Base-by-base conservation (phyloP, 2,329 filamentous ascomycete species). In the Lachnellula suecica region DNA sequence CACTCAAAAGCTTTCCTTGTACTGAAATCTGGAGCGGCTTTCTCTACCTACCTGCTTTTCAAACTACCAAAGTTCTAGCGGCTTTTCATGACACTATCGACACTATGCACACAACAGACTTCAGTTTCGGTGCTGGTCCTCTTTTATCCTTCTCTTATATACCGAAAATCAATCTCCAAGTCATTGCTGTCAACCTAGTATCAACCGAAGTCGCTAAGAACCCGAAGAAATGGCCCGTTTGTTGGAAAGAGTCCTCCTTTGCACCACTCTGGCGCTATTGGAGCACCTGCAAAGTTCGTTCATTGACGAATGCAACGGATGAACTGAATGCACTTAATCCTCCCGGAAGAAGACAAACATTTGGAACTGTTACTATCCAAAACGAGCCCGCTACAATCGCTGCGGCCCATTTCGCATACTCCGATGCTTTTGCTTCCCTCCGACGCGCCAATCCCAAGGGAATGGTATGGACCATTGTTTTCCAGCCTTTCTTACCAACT, bases 1-100 rank as follows among this genome's bases (percentile, higher is more conserved):
- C 27, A 19, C 37, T 25, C n/a, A 47, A 34, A 4, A 50, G 29
- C 20, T 54, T 57, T n/a, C 46, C 49, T n/a, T 41, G 27, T 10
- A 24, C 4, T 3, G 44, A 52, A n/a, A 43, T 61, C 44, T 73
- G 71, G 71, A 68, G 69, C 47, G 70, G 71, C 2, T 65, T 71
- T 2, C 61, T 70, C 19, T 64, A 63, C n/a, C 61, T 64, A 49
- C 52, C 60, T n/a, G 40, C 51, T 4, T 60, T 46, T 5, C 56
- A 66, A 54, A 51, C 51, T 9, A 41, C 53, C 13, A 61, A 67
- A 46, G 52, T 62, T 17, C 56, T 68, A 3, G 41, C 50, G 5
- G 58, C 63, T 17, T 66, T 68, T 44, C 53, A 65, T 38, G 55
- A 61, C 37, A 60, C 49, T 35, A 50, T 63, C 20, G 11, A n/a